Base-by-base conservation (phyloP, 2,329 filamentous ascomycete genomes). In the Blumeriella jaapii region DNA sequence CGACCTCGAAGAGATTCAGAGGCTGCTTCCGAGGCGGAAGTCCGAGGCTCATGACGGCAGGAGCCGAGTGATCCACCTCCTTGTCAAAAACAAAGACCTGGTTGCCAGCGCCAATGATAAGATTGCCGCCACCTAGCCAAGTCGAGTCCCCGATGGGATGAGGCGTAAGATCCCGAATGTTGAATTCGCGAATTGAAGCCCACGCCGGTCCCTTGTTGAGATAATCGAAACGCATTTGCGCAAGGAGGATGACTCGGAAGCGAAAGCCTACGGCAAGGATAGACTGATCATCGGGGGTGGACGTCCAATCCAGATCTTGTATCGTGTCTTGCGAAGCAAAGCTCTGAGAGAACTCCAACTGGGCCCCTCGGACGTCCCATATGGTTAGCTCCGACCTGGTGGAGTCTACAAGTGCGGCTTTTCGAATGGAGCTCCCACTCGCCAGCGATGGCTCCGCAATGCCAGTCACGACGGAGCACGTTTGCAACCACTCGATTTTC, bases 81-180 rank as follows among this genome's bases (percentile, higher is more conserved):
- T 87, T 75, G 48, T 84, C 82, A 53, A 87, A 79, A 5, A 93
- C 68, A 55, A 94, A 87, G 9, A 98, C 65, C 54, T 95, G 87
- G 53, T 94, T 94, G 0, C 91, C 91, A 6, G 86, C 77, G 1
- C 86, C 87, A 37, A 96, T 78, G 5, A 93, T 78, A 9, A 98
- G 68, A 50, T 87, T 78, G 1, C 87, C 89, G 50, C 82, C 78
- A 17, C 78, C 75, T 9, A 95, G 64, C 91, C 91, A 98, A 11
- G 84, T 84, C 1, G 86, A 93, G 55, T 95, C 87, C 2, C 86
- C 87, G 32, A 95, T 93, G 0, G 85, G 82, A 56, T 94, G 84
- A 17, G 86, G 83, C 9, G 86, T 93, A 23, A 86, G 64, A 40
- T 87, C 78, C 42, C 80, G 71, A 39, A 86, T 87, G 49, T 70